phyloP scores from a whole-genome alignment of 2,329 filamentous ascomycete genomes.

The Colletotrichum karsti region DNA sequence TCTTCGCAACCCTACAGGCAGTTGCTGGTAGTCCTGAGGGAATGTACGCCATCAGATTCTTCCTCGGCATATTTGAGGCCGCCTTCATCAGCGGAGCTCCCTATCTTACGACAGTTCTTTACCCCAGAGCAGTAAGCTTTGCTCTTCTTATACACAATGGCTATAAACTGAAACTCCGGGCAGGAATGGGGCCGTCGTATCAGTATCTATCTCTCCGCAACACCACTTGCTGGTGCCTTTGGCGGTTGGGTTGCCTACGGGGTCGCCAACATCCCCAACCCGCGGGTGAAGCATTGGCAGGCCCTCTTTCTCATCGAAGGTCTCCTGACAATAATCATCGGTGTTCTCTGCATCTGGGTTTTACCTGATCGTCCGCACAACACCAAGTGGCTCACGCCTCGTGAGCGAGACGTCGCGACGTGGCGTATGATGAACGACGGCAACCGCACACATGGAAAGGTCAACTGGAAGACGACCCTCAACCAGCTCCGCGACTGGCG shows the following conservation, averaged over 20 bases:
- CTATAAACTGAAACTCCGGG: accelerated
- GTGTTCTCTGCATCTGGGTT: slow-evolving; percentile 31
- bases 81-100: slow-evolving; percentile 60
- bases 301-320: slow-evolving; percentile 45
- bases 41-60: slow-evolving; percentile 47
- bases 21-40: slow-evolving; percentile 10
- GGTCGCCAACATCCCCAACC: slow-evolving; percentile 41
- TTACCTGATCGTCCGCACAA: slow-evolving; percentile 32
- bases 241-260: slow-evolving; percentile 50
- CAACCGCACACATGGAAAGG: slow-evolving; percentile 23
- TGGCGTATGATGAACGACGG: slow-evolving; percentile 32
- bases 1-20: slow-evolving; percentile 10
- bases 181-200: slow-evolving; percentile 55
- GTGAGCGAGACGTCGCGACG: slow-evolving; percentile 30
- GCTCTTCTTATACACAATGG: accelerated
- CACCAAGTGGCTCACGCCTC: slow-evolving; percentile 29
- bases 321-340: slow-evolving; percentile 41
- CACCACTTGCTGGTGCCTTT: slow-evolving; percentile 56
- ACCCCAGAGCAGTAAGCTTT: slow-evolving; percentile 50
- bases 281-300: slow-evolving; percentile 34
- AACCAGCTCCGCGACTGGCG: slow-evolving; percentile 46
- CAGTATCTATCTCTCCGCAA: slow-evolving; percentile 63
- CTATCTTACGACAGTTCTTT: slow-evolving; percentile 60
- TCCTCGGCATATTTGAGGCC: slow-evolving; percentile 57
- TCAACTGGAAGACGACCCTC: slow-evolving; percentile 23